Evolutionary conservation across 495 filamentous ascomycete species (phyloP), one percentile per base, ranked within the genome.

Genomic region (Lindgomyces ingoldianus): DNA sequence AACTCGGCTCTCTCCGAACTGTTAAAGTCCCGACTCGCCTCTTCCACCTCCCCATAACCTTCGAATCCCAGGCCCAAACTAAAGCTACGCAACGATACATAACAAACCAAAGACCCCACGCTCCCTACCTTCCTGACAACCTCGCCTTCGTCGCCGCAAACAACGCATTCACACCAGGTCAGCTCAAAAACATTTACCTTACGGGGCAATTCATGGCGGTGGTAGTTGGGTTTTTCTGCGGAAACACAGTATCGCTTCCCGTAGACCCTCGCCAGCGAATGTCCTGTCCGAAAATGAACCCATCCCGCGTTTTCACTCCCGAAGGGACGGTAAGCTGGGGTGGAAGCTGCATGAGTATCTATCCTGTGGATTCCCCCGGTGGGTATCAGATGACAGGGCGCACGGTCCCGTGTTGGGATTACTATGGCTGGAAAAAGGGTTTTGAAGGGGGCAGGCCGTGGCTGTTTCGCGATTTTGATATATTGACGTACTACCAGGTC

Each of bases 381-480:
- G 85, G 85, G 0, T 85, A 85, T 65, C 79, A 82, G 72, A 77
- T 84, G 64, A 78, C 80, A 1, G 84, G 80, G 0, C 69, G 79
- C 30, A 85, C 84, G 0, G 79, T 87, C 14, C 82, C 81, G 0
- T 75, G 80, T 26, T 79, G 81, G 53, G 84, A 87, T 69, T 77
- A 78, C n/a, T 77, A 83, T 3, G 81, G 81, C 1, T 76, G 76
- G 36, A 81, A 81, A 36, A 72, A 69, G 0, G 79, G 78, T 0
- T 85, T 83, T 60, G 74, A 65, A 0, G 67, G 76, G 0, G 59
- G 70, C 0, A 65, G 71, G 16, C 83, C 84, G 0, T 84, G 84
- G 78, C 76, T 87, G 1, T 86, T 82, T 64, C 77, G 83, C 42
- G 80, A 84, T 39, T 83, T 86, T 60, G 83, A 86, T 64, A 73